Conservation (phyloP, 805 yeast genomes). For the Wickerhamiella dianesei region DNA sequence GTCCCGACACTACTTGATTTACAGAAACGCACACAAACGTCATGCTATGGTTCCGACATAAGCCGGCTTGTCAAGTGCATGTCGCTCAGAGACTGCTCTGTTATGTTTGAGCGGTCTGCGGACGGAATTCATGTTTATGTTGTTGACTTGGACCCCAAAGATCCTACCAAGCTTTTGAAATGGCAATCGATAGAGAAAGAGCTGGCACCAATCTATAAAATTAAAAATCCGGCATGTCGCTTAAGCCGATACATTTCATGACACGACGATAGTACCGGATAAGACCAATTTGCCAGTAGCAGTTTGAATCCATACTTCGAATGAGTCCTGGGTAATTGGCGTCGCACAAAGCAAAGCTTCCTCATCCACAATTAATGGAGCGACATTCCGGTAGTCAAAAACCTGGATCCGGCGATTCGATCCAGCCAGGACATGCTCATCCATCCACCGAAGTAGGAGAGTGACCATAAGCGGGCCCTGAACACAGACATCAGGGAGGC, state of each 20-base stretch:
- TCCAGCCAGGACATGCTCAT: constrained; percentile 10
- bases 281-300: constrained; percentile 10
- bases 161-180: constrained; percentile 29
- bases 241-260: constrained; percentile 4
- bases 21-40: not conserved
- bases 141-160: constrained; percentile 41
- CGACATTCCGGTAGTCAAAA: constrained; percentile 37
- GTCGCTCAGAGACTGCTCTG: constrained; percentile 46
- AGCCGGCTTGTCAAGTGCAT: constrained; percentile 32
- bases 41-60: not conserved
- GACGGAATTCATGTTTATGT: constrained; percentile 28
- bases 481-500: constrained; percentile 46
- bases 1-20: not conserved
- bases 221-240: constrained; percentile 5
- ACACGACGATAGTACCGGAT: constrained; percentile 8
- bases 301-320: constrained; percentile 14
- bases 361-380: constrained; percentile 37
- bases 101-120: constrained; percentile 30
- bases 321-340: constrained; percentile 11
- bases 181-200: constrained; percentile 35
- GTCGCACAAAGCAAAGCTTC: constrained; percentile 18
- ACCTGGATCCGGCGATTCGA: constrained; percentile 18
- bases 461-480: constrained; percentile 76
- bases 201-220: constrained; percentile 10
- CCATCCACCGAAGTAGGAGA: constrained; percentile 41